A percentile compares a stretch with the other conserved stretches of the same genome.
Evolutionary conservation across 2,329 filamentous ascomycete species (phyloP).

Genomic region (Penicillium sp.): DNA sequence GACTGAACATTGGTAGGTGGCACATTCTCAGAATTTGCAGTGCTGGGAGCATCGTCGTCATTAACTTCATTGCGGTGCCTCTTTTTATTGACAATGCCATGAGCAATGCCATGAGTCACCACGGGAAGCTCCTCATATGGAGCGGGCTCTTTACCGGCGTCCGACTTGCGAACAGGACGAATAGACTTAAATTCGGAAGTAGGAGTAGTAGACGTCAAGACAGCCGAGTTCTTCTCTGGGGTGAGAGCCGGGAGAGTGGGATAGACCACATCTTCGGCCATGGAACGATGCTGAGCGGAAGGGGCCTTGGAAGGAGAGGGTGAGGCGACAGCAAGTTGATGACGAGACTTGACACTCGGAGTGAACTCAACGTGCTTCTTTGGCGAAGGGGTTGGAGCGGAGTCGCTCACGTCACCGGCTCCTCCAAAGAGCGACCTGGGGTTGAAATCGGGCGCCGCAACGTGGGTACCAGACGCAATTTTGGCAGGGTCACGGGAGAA

Average conservation of each 20-base stretch:
- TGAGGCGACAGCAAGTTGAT: constrained; percentile 35
- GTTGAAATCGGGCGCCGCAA: constrained; percentile 38
- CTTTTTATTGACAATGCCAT: constrained; percentile 42
- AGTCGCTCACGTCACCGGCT: constrained; percentile 26
- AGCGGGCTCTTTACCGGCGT: constrained; percentile 12
- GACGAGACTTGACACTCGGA: constrained; percentile 58
- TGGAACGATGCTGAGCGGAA: constrained; percentile 18
- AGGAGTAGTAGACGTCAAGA: constrained; percentile 8
- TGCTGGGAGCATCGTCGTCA: constrained; percentile 19
- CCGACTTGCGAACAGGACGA: constrained; percentile 39
- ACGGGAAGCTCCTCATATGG: constrained; percentile 30
- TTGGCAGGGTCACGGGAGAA: constrained; percentile 59
- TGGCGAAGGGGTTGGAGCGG: constrained; percentile 62
- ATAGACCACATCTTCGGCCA: constrained; percentile 32
- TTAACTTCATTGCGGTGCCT: constrained; percentile 33
- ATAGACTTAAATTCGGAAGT: constrained; percentile 33
- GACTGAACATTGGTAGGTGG: constrained; percentile 23
- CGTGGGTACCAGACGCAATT: constrained; percentile 59
- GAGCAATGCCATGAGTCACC: constrained; percentile 40
- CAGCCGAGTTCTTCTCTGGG: constrained; percentile 28
- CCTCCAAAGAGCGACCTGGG: constrained; percentile 51
- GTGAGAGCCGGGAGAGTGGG: constrained; percentile 38
- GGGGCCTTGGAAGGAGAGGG: constrained; percentile 43
- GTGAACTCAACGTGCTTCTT: constrained; percentile 83
- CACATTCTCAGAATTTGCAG: constrained; percentile 30